Evolutionary conservation across 1,284 basidiomycete genomes (phyloP).

Genomic region (Afroboletus lepidellus): DNA sequence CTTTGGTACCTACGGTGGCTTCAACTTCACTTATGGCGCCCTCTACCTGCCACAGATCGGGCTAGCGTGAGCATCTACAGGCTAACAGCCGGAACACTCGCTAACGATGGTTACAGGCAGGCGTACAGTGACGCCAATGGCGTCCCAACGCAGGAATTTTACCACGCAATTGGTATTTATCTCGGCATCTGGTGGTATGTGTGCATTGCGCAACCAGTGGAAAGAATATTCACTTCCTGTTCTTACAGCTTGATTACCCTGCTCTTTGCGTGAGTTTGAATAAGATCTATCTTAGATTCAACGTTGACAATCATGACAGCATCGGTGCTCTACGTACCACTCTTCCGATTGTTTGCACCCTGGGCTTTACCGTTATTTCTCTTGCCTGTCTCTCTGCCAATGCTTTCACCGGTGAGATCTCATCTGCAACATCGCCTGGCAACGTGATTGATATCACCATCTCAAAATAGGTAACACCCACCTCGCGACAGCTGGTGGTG

Average conservation of each 20-base stretch:
- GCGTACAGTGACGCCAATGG: conserved; percentile 29
- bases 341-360: conserved; percentile 24
- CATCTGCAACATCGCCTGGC: background rate
- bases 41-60: conserved; percentile 29
- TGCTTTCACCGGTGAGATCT: conserved; percentile 23
- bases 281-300: background rate
- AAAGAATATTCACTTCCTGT: conserved; percentile 2
- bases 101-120: conserved; percentile 16
- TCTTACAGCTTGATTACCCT: conserved; percentile 19
- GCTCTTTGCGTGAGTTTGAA: conserved; percentile 17
- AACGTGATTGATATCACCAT: conserved; percentile 10
- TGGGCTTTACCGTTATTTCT: conserved; percentile 24
- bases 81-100: background rate
- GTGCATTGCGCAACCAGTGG: background rate
- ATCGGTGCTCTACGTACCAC: conserved; percentile 31
- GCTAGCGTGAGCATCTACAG: conserved; percentile 20
- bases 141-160: conserved; percentile 23
- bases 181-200: conserved; percentile 21
- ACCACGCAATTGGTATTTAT: conserved; percentile 29
- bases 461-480: conserved; percentile 17
- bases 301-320: conserved; percentile 7
- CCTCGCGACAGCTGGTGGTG: conserved; percentile 31
- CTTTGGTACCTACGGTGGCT: conserved; percentile 30
- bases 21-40: conserved; percentile 31
- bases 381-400: conserved; percentile 26